A percentile compares a stretch with the other conserved stretches of the same genome.
Evolutionary conservation across 257 asterid species (phyloP).

Genomic region (Rubia yunnanensis): DNA sequence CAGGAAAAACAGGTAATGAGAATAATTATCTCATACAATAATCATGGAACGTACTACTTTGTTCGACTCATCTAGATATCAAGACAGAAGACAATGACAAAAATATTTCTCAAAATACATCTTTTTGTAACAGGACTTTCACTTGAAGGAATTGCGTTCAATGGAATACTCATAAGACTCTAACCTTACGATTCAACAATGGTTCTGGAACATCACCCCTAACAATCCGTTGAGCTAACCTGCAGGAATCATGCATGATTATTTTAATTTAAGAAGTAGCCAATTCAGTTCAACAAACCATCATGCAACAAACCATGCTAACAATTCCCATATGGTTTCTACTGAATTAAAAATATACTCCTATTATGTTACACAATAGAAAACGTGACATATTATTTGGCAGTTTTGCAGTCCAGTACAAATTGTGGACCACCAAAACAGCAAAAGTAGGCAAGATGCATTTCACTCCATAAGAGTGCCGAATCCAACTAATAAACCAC

Average conservation of each 20-base stretch:
- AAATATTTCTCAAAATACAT: neutral
- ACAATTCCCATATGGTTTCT: neutral
- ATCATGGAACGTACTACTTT: neutral
- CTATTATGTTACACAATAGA: no score
- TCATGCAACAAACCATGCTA: neutral
- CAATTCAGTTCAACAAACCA: neutral
- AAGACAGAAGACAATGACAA: neutral
- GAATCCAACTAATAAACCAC: no score
- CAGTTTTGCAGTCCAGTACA: neutral
- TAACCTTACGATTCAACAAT: slow-evolving; percentile 76
- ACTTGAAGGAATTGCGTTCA: neutral
- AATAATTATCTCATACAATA: no score
- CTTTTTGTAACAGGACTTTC: neutral
- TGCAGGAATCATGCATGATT: slow-evolving; percentile 13
- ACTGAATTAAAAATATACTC: neutral
- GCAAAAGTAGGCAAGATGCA: no score
- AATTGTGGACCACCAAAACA: neutral
- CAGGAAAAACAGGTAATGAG: neutral
- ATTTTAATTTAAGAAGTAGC: slow-evolving; percentile 2
- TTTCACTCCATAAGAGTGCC: no score
- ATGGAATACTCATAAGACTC: slow-evolving; percentile 1
- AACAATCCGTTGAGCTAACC: slow-evolving; percentile 92
- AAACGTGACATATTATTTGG: neutral
- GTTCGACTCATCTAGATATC: neutral
- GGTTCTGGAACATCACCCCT: slow-evolving; percentile 98